phyloP scores from a whole-genome alignment of 139 green algal species.

The Dunaliella primolecta region DNA sequence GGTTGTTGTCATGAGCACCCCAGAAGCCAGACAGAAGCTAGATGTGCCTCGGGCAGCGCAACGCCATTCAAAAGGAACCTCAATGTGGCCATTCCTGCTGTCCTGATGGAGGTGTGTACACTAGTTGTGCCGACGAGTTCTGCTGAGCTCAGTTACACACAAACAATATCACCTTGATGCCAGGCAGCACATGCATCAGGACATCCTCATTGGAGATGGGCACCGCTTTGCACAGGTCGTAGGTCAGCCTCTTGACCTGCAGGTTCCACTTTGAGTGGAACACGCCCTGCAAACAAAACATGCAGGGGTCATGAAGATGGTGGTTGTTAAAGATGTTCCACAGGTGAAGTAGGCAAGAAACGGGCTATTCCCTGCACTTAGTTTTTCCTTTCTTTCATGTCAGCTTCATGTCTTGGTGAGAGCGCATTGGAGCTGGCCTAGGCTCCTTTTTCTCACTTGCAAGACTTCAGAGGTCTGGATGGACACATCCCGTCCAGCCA shows the following conservation, averaged over 20 bases:
- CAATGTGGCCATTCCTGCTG: no score
- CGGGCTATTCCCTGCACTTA: background rate
- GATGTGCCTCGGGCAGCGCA: background rate
- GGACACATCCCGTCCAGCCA: background rate
- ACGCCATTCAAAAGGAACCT: no score
- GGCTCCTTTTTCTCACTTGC: background rate
- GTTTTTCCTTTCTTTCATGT: background rate
- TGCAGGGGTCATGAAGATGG: background rate
- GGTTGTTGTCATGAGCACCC: background rate
- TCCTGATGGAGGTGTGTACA: no score
- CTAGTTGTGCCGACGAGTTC: no score
- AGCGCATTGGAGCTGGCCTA: background rate
- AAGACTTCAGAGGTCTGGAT: background rate
- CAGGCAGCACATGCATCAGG: slow-evolving; percentile 5
- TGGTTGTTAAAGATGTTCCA: background rate
- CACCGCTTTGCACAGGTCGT: slow-evolving; percentile 12
- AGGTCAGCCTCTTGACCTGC: slow-evolving; percentile 1
- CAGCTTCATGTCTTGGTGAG: background rate
- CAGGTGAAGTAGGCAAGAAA: background rate
- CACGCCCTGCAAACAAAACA: background rate
- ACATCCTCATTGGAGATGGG: slow-evolving; percentile 1
- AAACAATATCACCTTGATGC: slow-evolving; percentile 16
- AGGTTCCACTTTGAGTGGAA: slow-evolving; percentile 4
- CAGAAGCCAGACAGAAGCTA: background rate
- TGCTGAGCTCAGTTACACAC: no score